Base-by-base conservation (phyloP, 2,329 filamentous ascomycete species). In the Helotiales sp. region DNA sequence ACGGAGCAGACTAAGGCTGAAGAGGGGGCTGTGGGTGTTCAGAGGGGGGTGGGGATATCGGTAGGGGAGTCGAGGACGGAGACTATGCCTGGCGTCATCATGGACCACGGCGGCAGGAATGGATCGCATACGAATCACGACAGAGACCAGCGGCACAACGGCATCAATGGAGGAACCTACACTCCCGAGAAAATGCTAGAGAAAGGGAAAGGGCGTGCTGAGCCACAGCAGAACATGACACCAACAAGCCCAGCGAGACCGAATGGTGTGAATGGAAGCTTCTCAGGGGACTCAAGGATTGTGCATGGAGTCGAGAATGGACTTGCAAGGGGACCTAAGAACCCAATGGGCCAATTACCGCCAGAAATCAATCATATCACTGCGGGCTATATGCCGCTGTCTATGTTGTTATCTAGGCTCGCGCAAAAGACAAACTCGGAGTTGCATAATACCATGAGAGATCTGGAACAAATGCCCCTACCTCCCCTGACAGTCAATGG, bases 361-460 rank as follows among this genome's bases (percentile, higher is more conserved):
- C 79, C 83, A 57, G 82, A 85, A 68, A 84, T 88, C 34, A 73
- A 77, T 34, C 91, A 96, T 69, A 88, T 96, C 58, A 87, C 87
- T 0, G 78, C 87, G 57, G 87, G 85, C 31, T 96, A 92, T 71
- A 81, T 93, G 55, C 87, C 91, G 3, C 80, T 98, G 19, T 86
- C 87, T 4, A 82, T 82, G 13, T 77, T 99, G 46, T 81, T 98
- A 52, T 83, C 85, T 63, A 86, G 95, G 65, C 82, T 95, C 34
- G 88, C 90, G 31, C 92, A 97, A 73, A 85, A 88, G 68, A 91
- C 90, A 49, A 93, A 93, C 74, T 91, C 90, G 70, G 84, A 88
- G 54, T 79, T 98, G 30, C 80, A 84, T 49, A 86, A 89, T 8
- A 80, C 88, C 60, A 81, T 97, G 42, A 76, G 81, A 34, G 83